Base-by-base conservation (phyloP, 495 filamentous ascomycete species). In the Penicillium cataractarum region DNA sequence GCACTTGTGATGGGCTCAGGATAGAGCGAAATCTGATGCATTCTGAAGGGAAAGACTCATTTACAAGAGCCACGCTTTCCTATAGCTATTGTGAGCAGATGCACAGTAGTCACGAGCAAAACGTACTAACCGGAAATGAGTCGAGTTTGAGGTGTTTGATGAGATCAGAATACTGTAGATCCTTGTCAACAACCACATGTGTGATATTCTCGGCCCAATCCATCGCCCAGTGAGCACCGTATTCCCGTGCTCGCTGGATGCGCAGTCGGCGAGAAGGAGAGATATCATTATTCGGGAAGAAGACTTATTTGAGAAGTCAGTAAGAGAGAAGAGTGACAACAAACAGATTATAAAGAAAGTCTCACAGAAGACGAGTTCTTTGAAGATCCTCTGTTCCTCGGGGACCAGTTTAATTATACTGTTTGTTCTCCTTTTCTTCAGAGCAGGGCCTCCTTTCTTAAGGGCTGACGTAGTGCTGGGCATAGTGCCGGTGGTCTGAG, bases 111-210 rank as follows among this genome's bases (percentile, higher is more conserved):
- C 61, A 52, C 15, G 1, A 31, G n/a, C 12, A 52, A 64, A 57
- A 42, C 57, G 55, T 65, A 66, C 77, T 69, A 60, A 86, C 82
- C 4, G 84, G 80, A 35, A 88, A 65, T 13, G 64, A 62, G 7
- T 79, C 70, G 6, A 82, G 54, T 27, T 85, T 84, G 8, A 96
- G 74, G 56, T 83, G 78, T 35, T 73, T 78, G 21, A 90, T 64
- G n/a, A 97, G 77, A 61, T 95, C 85, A 6, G 80, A 72, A 65
- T 86, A 93, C 4, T 73, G 79, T 51, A 95, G 70, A 1, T 73
- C 74, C 54, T 87, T 89, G 67, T 97, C 95, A 5, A 91, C 90
- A 61, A 98, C 84, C 57, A 96, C 79, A 77, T 97, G 92, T 0
- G 86, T 92, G 7, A 89, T 74, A 58, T 73, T 67, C 0, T 74